Evolutionary conservation across 768 basidiomycete genomes (phyloP), one percentile per base, ranked within the genome.

Genomic region (Pleurotus platypus): DNA sequence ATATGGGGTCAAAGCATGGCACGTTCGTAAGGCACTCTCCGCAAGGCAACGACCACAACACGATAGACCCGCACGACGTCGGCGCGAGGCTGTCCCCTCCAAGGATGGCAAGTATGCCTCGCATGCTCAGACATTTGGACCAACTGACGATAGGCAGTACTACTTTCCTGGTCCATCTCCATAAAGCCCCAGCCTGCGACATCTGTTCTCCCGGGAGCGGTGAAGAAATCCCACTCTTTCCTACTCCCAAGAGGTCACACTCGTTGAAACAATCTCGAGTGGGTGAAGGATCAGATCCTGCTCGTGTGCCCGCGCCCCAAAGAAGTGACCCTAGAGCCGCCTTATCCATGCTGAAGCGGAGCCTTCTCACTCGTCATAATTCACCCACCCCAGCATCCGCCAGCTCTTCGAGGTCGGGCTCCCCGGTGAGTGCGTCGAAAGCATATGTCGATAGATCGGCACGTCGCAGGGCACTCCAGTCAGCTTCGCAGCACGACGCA

Each of bases 1-100:
- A 94, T 66, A 89, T 89, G 85, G 92, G 89, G 8, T 90, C 88
- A 53, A 87, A 85, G 68, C 92, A 94, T 61, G 92, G 92, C 3
- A 92, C 91, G 0, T 92, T 85, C 66, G 56, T 90, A 57, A 70
- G 68, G 45, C 62, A 69, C n/a, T n/a, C 48, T 11, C 55, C 15
- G 42, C 20, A 30, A 24, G 55, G 70, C 67, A 26, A 61, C 16
- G 59, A 66, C 30, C 46, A 7, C n/a, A 20, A 39, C 39, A n/a
- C 68, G 9, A 55, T 63, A 46, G 66, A 70, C 39, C 58, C 61
- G 13, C 57, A 64, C 35, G 65, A 66, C 22, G 37, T 64, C 51
- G 80, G 81, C 15, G 61, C 66, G 47, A 79, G 89, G 47, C 72
- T 92, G 46, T 91, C 90, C 30, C 79, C 81, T 40, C 67, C 86